Evolutionary conservation across 2,329 filamentous ascomycete species (phyloP), one percentile per base, ranked within the genome.

Genomic region (Aspergillus tanneri): DNA sequence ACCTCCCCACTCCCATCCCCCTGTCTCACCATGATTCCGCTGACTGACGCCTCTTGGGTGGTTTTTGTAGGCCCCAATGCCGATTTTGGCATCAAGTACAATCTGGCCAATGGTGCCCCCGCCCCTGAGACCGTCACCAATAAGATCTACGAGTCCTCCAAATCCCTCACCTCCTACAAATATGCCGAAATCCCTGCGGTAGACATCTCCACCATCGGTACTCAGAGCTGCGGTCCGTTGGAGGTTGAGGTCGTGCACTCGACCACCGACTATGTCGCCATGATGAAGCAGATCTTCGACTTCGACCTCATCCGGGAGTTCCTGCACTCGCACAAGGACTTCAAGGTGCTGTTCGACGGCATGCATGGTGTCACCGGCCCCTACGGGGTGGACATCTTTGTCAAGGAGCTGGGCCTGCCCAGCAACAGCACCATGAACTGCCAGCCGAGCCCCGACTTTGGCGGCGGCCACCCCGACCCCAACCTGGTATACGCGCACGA

Each of bases 21-120:
- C n/a, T n/a, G n/a, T n/a, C n/a, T n/a, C n/a, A n/a, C n/a, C n/a
- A n/a, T n/a, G n/a, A n/a, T n/a, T n/a, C n/a, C n/a, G n/a, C n/a
- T n/a, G n/a, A n/a, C n/a, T n/a, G n/a, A n/a, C n/a, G n/a, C n/a
- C n/a, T n/a, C n/a, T n/a, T n/a, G n/a, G n/a, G n/a, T n/a, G 7
- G 27, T 32, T 35, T 21, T 21, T 22, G 1, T 61, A 95, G 90
- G 91, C 43, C 93, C 93, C 54, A 87, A 83, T 61, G 87, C 93
- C 70, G 93, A 99, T 75, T 99, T 99, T 64, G 93, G 93, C 62
- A 99, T 99, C 85, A 99, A 99, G 79, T 99, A 99, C 83, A 99
- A 99, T 80, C 80, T 99, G 50, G 80, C 90, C 71, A 97, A 99
- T 67, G 93, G 93, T 63, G 93, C 91, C 47, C 93, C 93, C 35